Evolutionary conservation across 257 asterid species (phyloP).

Genomic region (Paraleonurus japonicus): DNA sequence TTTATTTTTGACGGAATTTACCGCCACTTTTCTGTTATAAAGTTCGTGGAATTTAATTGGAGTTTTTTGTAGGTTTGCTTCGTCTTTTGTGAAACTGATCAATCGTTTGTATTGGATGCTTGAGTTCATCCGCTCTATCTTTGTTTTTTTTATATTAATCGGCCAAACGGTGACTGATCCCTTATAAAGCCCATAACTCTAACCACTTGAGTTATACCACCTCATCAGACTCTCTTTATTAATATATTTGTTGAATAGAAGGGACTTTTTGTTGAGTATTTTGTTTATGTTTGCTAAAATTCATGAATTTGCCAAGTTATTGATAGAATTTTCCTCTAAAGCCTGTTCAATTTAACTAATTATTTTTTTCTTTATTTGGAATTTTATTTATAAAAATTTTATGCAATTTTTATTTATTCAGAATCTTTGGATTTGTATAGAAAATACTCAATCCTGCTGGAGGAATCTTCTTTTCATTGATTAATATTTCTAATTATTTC

Average conservation of each 20-base stretch:
- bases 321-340: background rate
- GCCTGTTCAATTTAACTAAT: background rate
- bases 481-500: background rate
- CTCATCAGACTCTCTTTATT: too few relatives aligned
- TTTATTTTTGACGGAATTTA: too few relatives aligned
- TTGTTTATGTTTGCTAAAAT: background rate
- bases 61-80: background rate
- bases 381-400: background rate
- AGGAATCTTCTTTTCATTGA: background rate
- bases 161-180: too few relatives aligned
- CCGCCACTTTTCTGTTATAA: background rate
- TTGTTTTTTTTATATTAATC: too few relatives aligned
- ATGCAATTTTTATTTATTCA: too few relatives aligned
- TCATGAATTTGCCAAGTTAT: background rate
- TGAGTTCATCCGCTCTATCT: too few relatives aligned
- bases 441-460: too few relatives aligned
- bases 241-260: background rate
- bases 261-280: background rate
- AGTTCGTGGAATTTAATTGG: background rate
- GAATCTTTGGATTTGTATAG: background rate
- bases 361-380: background rate
- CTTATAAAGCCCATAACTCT: too few relatives aligned
- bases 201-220: too few relatives aligned
- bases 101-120: background rate
- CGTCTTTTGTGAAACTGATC: background rate